Percentiles rank a stretch among this genome's conserved stretches.
phyloP scores from a whole-genome alignment of 768 basidiomycete species.

The Xerocomellus amylosporus region DNA sequence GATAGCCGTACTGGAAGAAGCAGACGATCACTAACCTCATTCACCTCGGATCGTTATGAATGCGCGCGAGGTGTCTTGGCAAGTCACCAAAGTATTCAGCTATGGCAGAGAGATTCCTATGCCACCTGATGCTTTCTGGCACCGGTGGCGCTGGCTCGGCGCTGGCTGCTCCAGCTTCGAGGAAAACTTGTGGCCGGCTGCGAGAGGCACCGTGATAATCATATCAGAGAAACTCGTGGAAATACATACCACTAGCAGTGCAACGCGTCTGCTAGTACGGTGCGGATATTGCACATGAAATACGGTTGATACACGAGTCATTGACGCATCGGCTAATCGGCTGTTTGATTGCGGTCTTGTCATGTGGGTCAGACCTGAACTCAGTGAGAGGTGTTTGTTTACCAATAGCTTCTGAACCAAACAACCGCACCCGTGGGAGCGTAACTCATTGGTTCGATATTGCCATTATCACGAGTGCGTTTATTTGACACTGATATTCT shows the following conservation, averaged over 20 bases:
- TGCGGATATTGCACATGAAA: conserved; percentile 28
- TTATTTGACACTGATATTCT: not conserved
- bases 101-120: not conserved
- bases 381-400: conserved; percentile 25
- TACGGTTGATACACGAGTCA: conserved; percentile 5
- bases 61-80: not conserved
- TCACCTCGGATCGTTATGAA: conserved; percentile 7
- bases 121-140: not conserved
- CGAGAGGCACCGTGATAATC: conserved; percentile 11
- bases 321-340: conserved; percentile 23
- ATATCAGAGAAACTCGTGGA: conserved; percentile 15
- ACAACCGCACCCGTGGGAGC: conserved; percentile 15
- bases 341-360: not conserved
- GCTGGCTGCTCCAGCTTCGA: conserved; percentile 9
- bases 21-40: not conserved
- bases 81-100: not conserved
- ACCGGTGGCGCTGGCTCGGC: conserved; percentile 2
- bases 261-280: conserved; percentile 20
- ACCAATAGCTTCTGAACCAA: conserved; percentile 27
- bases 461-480: not conserved
- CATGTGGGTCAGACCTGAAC: conserved; percentile 15
- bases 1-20: conserved; percentile 1
- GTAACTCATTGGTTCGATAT: not conserved
- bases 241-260: conserved; percentile 1
- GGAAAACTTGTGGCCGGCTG: conserved; percentile 29